Evolutionary conservation across 148 eudicot genomes (phyloP), one percentile per base, ranked within the genome.

Genomic region (Persicaria tinctoria): DNA sequence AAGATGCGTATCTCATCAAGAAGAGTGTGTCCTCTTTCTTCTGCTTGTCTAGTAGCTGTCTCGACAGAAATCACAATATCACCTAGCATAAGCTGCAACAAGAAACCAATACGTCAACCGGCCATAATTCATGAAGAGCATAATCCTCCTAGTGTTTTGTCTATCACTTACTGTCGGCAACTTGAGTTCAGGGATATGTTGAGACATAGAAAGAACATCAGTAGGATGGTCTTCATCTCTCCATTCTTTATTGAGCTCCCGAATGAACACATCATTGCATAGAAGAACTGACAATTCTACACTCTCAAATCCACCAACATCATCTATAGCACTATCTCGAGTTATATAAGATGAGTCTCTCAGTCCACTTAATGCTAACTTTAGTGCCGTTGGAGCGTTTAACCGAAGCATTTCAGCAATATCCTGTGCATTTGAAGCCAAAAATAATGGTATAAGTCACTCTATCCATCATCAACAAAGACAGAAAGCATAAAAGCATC

Each of bases 141-240:
- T n/a, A n/a, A 27, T 74, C 73, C 55, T 5, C 11, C 73, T 59
- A 73, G 6, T 77, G 2, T 75, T 70, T 41, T 74, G 38, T 23
- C 12, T 38, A 68, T 32, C 74, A 71, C 91, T 86, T 83, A 94
- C 98, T 75, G 90, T 80, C 17, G 97, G 97, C 79, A 90, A 81
- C 76, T 86, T 81, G 17, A 94, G 92, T 84, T 82, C 93, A 45
- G 98, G 98, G 17, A 94, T 83, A 85, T 94, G 98, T 72, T 92
- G 96, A 48, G 98, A 94, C 97, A 94, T 89, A 27, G 98, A 94
- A 59, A 94, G 93, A 78, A 94, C 98, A 87, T 92, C 97, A 66
- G 98, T 94, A 68, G 97, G 87, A 75, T 87, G 93, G 77, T 94
- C 98, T 80, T 90, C 97, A 74, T 83, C 93, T 76, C 97, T 89